A percentile compares a stretch with the other conserved stretches of the same genome.
These are phyloP conservation scores for Trichoderma semiorbis DNA, from an alignment of 2,329 filamentous ascomycete genomes.

Conservation along the genomic window DNA sequence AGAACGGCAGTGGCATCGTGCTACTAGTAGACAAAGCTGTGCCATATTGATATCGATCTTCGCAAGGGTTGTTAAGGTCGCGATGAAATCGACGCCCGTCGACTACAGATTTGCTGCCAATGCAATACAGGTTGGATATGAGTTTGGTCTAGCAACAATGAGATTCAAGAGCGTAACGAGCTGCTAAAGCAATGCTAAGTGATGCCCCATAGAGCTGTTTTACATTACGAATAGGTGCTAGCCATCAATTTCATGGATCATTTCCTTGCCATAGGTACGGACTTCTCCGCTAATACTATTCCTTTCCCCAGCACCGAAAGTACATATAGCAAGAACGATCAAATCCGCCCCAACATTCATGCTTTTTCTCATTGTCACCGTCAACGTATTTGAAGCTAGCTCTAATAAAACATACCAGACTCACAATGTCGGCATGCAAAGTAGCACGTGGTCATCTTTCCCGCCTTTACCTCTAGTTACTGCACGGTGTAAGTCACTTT, in stretches of 20 bases:
- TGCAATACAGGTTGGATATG: not conserved
- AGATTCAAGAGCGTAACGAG: not conserved
- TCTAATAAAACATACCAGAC: not conserved
- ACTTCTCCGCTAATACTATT: not conserved
- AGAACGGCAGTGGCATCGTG: not conserved
- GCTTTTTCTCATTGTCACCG: not conserved
- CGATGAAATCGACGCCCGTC: too few relatives aligned
- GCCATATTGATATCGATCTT: too few relatives aligned
- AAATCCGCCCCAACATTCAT: not conserved
- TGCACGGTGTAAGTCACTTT: not conserved
- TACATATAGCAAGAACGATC: not conserved
- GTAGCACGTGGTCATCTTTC: not conserved
- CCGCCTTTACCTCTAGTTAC: not conserved
- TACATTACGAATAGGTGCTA: not conserved
- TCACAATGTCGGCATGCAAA: not conserved
- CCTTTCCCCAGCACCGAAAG: not conserved
- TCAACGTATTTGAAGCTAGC: not conserved
- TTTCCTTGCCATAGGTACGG: not conserved
- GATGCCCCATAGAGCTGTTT: not conserved
- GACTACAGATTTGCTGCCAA: not conserved
- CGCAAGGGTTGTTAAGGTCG: too few relatives aligned
- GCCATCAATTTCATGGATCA: not conserved
- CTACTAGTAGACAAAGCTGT: too few relatives aligned
- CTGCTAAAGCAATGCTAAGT: not conserved
- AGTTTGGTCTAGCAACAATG: not conserved